Conservation (phyloP, 108 stramenopile genomes). For the Fistulifera pelliculosa region DNA sequence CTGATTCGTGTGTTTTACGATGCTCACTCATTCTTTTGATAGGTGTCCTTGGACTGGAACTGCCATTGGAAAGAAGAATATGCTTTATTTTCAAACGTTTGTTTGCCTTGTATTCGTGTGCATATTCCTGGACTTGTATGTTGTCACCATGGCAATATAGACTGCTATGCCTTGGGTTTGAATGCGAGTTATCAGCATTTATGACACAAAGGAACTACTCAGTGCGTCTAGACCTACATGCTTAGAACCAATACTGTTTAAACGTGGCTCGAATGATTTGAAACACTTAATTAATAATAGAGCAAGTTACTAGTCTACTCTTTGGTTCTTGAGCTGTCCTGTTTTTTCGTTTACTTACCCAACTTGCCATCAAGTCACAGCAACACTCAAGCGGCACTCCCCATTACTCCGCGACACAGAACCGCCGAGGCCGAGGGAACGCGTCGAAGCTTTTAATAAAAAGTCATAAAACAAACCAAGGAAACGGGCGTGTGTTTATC, state of each 20-base stretch:
- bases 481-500: too few species aligned
- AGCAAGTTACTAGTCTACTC: too few species aligned
- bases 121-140: constrained; percentile 13
- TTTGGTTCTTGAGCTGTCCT: too few species aligned
- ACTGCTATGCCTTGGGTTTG: not conserved
- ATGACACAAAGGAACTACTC: not conserved
- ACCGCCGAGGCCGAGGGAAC: not conserved
- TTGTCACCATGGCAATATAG: not conserved
- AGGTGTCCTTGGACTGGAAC: constrained; percentile 63
- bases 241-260: not conserved
- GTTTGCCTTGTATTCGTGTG: constrained; percentile 46
- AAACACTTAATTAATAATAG: too few species aligned
- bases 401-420: not conserved
- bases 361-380: too few species aligned
- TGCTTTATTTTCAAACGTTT: constrained; percentile 60
- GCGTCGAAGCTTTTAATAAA: not conserved
- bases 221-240: not conserved
- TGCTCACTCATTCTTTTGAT: constrained; percentile 15
- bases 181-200: not conserved
- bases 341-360: too few species aligned
- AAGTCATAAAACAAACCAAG: too few species aligned
- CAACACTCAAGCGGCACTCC: not conserved
- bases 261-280: too few species aligned
- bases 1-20: not conserved
- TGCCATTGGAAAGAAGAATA: constrained; percentile 69